Base-by-base conservation (phyloP, 1,139 yeast species). In the Trichomonascaceae sp. region DNA sequence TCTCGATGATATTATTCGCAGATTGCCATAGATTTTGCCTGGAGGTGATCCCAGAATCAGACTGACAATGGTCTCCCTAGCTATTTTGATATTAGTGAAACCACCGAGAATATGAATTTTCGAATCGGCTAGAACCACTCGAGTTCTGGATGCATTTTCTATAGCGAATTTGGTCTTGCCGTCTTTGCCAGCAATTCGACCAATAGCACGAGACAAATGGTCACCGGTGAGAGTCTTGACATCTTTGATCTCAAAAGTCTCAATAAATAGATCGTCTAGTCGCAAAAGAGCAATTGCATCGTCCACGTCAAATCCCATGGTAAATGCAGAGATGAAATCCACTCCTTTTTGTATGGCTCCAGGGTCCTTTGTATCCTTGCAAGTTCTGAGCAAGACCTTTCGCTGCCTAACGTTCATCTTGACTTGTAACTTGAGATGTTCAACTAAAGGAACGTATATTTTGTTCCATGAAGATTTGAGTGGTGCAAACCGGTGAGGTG, bases 161-260 rank as follows among this genome's bases (percentile, higher is more conserved):
- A 93, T 93, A 41, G 99, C 97, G 71, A 91, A 93, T 74, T 93
- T 93, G 59, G 99, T 93, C 74, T 91, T 91, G 67, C 99, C 99
- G 69, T 93, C 99, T 69, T 93, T 95, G 71, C 99, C 99, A 22
- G 99, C 99, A 71, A 93, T 93, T 79, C 99, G 90, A 65, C 99
- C 99, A 69, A 93, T 93, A 18, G 99, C 99, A 78, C 99, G 85
- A 49, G 96, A 85, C 70, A 93, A 79, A 80, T 93, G 99, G 72
- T 93, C 99, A 20, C 99, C 99, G 39, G 84, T 84, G 62, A 93
- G 77, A 2, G 97, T 91, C 74, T 93, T 95, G 57, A 93, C 98
- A 72, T 93, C 99, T 72, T 95, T 93, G 64, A 93, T 80, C 69
- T 93, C 99, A 69, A 93, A 93, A 1, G 98, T 90, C 72, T 93